Percentiles rank a stretch among this genome's conserved stretches.
Conservation (phyloP, 495 filamentous ascomycete species). For the Tuber umbilicatum region DNA sequence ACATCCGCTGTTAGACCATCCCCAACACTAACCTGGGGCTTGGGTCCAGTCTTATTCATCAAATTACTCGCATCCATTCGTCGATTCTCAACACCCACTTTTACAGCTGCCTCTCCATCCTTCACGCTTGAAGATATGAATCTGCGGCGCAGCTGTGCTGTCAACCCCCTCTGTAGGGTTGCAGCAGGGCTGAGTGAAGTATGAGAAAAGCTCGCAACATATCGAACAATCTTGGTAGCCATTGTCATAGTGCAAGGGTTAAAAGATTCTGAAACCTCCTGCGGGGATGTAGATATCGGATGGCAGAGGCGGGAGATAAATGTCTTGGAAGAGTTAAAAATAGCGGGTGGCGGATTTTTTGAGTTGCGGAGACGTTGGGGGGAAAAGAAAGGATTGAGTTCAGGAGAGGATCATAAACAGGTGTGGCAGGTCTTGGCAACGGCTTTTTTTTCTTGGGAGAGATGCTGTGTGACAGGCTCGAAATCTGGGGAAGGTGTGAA, state of each 20-base stretch:
- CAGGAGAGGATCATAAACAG: not conserved
- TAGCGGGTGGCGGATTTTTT: not conserved
- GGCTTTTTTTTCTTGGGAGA: not conserved
- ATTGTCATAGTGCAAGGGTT: conserved; percentile 19
- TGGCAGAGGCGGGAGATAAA: not conserved
- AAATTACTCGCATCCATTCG: no score
- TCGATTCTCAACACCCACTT: no score
- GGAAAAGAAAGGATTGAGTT: not conserved
- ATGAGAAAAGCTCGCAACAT: conserved; percentile 16
- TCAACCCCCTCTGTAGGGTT: no score
- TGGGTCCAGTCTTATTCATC: no score
- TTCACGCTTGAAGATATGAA: no score
- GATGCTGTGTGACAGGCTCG: no score
- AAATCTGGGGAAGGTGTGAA: not conserved
- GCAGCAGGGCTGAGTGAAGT: conserved; percentile 10
- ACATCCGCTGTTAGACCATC: conserved; percentile 26
- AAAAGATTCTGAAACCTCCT: not conserved
- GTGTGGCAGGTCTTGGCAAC: not conserved
- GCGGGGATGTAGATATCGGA: conserved; percentile 25
- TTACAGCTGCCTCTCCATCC: no score
- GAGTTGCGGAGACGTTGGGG: no score
- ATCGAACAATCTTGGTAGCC: conserved; percentile 34
- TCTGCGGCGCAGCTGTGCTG: no score
- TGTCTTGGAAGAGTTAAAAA: not conserved
- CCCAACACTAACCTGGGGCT: conserved; percentile 26